Base-by-base conservation (phyloP, 371 early-diverging fungal genomes). In the Syncephalastrum sp. region DNA sequence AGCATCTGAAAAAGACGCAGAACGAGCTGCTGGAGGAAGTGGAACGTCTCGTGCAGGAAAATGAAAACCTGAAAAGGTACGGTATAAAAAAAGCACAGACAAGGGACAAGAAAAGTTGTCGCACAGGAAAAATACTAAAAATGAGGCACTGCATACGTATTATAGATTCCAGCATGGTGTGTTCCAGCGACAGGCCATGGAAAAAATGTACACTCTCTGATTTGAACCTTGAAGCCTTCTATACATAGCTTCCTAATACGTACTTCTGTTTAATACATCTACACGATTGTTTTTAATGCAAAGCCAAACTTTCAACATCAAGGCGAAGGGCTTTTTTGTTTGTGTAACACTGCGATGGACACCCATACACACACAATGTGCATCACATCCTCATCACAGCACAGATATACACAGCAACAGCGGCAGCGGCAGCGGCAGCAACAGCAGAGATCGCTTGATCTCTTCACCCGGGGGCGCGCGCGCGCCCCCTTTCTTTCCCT, bases 1-100 rank as follows among this genome's bases (percentile, higher is more conserved):
- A 77, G 42, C 82, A 75, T 60, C 54, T 75, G 38, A 76, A 77
- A 49, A 54, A 61, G 29, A 81, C 64, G 64, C 75, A 73, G 50
- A 64, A 46, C 47, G 74, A 77, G 54, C 57, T 79, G 38, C 60
- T 75, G 17, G 70, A 69, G 41, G 75, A 75, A 70, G 70, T 79
- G 15, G 82, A 76, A 56, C 72, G 74, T 53, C 67, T 76, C 46
- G 60, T 68, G 49, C 68, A 70, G 60, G 77, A 79, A 60, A 82
- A 78, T 53, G 78, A 75, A 56, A 58, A 67, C 56, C 67, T 74
- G 61, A 78, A 76, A 69, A 77, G 74, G 74, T 72, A 74, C 61
- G 56, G 49, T 27, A n/a, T 19, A 7, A 16, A 19, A 16, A n/a
- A 8, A 23, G 25, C 6, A 21, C 13, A 7, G 45, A 15, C 17